Percentiles rank a stretch among this genome's conserved stretches.
Conservation (phyloP, 225 moss, liverwort and hornwort genomes). For the Bryum argenteum region DNA sequence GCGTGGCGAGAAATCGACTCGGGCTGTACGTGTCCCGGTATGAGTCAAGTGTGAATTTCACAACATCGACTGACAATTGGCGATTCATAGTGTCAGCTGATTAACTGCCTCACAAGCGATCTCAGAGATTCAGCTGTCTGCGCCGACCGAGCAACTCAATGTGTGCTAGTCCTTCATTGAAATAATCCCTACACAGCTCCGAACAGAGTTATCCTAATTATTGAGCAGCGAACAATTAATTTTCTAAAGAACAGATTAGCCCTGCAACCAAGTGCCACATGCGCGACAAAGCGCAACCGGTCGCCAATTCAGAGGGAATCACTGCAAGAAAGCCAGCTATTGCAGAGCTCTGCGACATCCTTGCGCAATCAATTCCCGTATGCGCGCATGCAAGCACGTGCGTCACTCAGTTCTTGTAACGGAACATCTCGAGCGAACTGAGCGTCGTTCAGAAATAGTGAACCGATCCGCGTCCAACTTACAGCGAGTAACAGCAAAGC, state of each 20-base stretch:
- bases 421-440: background rate
- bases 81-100: conserved; percentile 6
- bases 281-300: background rate
- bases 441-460: background rate
- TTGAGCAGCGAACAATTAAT: background rate
- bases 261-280: background rate
- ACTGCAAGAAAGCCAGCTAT: background rate
- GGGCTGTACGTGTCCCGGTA: conserved; percentile 33
- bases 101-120: background rate
- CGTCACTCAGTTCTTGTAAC: background rate
- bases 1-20: conserved; percentile 37
- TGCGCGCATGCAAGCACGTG: background rate
- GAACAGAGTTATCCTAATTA: background rate
- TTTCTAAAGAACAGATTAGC: background rate
- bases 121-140: background rate
- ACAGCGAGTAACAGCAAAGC: background rate
- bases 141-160: background rate
- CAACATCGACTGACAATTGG: conserved; percentile 17
- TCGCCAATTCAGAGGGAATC: background rate
- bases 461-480: background rate
- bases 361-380: background rate
- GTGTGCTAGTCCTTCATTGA: conserved; percentile 14
- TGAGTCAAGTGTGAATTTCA: conserved; percentile 23
- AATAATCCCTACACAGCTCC: background rate
- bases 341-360: background rate